phyloP scores from a whole-genome alignment of 2,329 filamentous ascomycete species.

The Colletotrichum musae region DNA sequence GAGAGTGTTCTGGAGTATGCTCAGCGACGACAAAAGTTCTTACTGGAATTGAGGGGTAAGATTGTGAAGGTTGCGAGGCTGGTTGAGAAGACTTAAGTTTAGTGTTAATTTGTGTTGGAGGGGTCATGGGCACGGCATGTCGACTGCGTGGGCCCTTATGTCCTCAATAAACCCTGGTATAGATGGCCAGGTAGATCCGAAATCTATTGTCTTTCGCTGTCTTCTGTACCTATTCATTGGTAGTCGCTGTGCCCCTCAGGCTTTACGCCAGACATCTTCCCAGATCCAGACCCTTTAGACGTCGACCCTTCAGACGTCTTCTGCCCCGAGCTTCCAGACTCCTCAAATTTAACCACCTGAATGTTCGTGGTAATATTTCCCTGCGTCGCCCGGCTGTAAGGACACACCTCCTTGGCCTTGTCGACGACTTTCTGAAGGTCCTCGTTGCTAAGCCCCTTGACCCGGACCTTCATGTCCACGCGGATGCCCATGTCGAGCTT shows the following conservation, averaged over 20 bases:
- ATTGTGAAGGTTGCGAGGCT: not conserved
- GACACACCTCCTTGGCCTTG: constrained; percentile 47
- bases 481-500: constrained; percentile 59
- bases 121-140: too few relatives aligned
- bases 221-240: constrained; percentile 6
- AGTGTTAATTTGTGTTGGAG: too few relatives aligned
- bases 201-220: too few relatives aligned
- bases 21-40: not conserved
- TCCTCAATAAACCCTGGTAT: too few relatives aligned
- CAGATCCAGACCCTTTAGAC: not conserved
- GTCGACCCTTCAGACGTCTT: not conserved
- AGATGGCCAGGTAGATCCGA: too few relatives aligned
- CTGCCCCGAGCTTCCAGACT: not conserved
- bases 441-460: constrained; percentile 46
- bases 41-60: not conserved
- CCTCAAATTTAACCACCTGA: constrained; percentile 41
- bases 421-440: constrained; percentile 47
- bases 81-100: not conserved
- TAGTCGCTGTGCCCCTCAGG: constrained; percentile 38
- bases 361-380: constrained; percentile 48
- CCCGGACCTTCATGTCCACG: constrained; percentile 58
- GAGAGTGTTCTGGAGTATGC: not conserved
- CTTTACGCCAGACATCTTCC: constrained; percentile 7
- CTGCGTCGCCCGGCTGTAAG: constrained; percentile 47
- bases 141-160: too few relatives aligned